Evolutionary conservation across 2,329 filamentous ascomycete species (phyloP), one percentile per base, ranked within the genome.

Genomic region (Achaetomium macrosporum): DNA sequence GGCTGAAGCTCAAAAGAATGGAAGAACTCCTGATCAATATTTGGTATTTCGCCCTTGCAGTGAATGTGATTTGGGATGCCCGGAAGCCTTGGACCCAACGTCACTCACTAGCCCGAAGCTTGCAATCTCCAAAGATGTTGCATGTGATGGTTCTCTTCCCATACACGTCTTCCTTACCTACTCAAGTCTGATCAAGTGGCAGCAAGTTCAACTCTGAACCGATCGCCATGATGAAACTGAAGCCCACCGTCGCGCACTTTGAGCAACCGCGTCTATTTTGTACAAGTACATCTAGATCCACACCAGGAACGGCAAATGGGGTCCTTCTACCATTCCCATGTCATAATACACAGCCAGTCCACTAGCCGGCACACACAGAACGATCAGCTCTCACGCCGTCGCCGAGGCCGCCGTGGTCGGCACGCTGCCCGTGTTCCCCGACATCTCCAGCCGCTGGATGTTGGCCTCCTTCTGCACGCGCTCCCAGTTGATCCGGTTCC

Each of bases 401-500:
- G 31, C 42, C 29, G 36, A 15, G 13, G 29, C 17, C 13, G 39
- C 30, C 8, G 35, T 13, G 25, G 30, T 17, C 12, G 35, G 13
- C 13, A 29, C 6, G n/a, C n/a, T n/a, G n/a, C 41, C 40, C 44
- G 37, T 30, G n/a, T 51, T 41, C 1, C 47, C 19, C 44, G 47
- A 52, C 54, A 57, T 57, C 42, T 59, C 40, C 10, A 35, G 36
- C 20, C 25, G 19, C 47, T 53, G 37, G 16, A 56, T 17, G 13
- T 65, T 51, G 57, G 73, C 64, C 63, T 69, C 53, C 55, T 73
- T 66, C 33, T 76, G 74, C 46, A 96, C 91, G 56, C 79, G 76
- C 46, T 84, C 73, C 93, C 93, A 99, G 71, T 99, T 83, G 61
- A 99, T 85, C 49, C 75, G 76, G 47, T 88, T 72, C 93, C 93